Evolutionary conservation across 106 monocot genomes (phyloP).

Genomic region (Platanthera guangdongensis): DNA sequence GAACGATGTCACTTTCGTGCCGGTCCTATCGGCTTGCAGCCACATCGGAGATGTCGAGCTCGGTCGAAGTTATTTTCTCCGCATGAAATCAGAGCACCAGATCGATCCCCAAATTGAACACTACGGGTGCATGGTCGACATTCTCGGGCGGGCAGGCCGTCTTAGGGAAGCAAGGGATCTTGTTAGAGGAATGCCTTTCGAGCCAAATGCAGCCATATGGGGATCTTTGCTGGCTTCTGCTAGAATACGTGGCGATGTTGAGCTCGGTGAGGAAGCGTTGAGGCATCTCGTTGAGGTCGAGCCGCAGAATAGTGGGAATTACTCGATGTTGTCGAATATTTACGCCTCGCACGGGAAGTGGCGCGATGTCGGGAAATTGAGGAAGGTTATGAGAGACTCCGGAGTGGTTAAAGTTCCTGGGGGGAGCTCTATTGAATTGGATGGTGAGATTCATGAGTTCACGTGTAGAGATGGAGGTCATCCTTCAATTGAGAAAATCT

Average conservation of each 20-base stretch:
- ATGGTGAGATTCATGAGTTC: conserved; percentile 60
- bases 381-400: conserved; percentile 59
- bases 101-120: conserved; percentile 55
- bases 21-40: conserved; percentile 60
- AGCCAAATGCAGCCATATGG: conserved; percentile 75
- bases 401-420: conserved; percentile 49
- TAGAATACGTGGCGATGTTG: conserved; percentile 31
- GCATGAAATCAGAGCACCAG: conserved; percentile 36
- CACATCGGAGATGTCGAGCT: conserved; percentile 47
- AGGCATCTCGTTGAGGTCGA: conserved; percentile 57
- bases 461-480: conserved; percentile 54
- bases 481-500: conserved; percentile 42
- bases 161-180: conserved; percentile 55
- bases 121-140: conserved; percentile 77
- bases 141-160: conserved; percentile 74
- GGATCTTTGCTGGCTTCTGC: conserved; percentile 70
- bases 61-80: conserved; percentile 42
- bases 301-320: conserved; percentile 72
- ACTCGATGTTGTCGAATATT: conserved; percentile 63
- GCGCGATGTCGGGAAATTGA: conserved; percentile 43
- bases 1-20: conserved; percentile 60
- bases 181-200: conserved; percentile 53
- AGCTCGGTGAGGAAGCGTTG: conserved; percentile 52
- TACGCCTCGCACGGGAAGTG: conserved; percentile 46
- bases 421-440: conserved; percentile 58